A percentile compares a stretch with the other conserved stretches of the same genome.
Evolutionary conservation across 2,329 filamentous ascomycete genomes (phyloP).

Genomic region (Phoma sp.): DNA sequence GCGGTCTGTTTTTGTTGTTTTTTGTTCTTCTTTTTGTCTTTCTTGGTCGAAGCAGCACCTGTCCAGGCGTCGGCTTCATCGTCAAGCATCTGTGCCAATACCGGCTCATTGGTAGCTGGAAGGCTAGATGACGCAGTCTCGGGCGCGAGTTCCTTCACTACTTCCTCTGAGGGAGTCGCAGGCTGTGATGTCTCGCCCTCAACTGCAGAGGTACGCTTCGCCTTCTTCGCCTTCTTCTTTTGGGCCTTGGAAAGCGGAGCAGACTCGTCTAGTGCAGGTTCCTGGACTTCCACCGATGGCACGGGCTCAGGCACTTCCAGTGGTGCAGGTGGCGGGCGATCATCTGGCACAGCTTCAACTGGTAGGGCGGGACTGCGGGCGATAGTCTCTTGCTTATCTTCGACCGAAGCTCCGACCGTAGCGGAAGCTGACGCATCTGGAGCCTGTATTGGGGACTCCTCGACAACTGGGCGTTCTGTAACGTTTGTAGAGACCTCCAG

Average conservation of each 20-base stretch:
- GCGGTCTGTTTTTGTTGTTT: slow-evolving; percentile 24
- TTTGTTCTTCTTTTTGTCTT: slow-evolving; percentile 30
- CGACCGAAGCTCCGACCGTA: not conserved
- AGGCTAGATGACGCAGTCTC: slow-evolving; percentile 4
- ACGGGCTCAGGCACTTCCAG: not conserved
- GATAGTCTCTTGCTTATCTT: not conserved
- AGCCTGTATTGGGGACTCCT: not conserved
- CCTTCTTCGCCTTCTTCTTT: slow-evolving; percentile 40
- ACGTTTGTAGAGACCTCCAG: not conserved
- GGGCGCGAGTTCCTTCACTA: slow-evolving; percentile 3
- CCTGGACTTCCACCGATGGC: not conserved
- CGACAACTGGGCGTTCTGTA: not conserved
- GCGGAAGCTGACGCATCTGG: not conserved
- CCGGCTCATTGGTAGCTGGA: slow-evolving; percentile 1
- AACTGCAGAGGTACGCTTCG: slow-evolving; percentile 28
- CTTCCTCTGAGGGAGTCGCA: slow-evolving; percentile 17
- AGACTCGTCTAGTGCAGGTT: not conserved
- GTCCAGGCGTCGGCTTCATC: slow-evolving; percentile 16
- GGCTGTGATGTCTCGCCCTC: slow-evolving; percentile 21
- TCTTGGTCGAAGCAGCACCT: slow-evolving; percentile 12
- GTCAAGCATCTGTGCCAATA: slow-evolving; percentile 6
- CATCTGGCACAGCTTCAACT: slow-evolving; percentile 5
- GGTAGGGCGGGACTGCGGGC: not conserved
- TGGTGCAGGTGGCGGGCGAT: slow-evolving; percentile 12
- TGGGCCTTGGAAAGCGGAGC: slow-evolving; percentile 33